A percentile compares a stretch with the other conserved stretches of the same genome.
Conservation (phyloP, 2,329 filamentous ascomycete genomes). For the Graphilbum sp. region DNA sequence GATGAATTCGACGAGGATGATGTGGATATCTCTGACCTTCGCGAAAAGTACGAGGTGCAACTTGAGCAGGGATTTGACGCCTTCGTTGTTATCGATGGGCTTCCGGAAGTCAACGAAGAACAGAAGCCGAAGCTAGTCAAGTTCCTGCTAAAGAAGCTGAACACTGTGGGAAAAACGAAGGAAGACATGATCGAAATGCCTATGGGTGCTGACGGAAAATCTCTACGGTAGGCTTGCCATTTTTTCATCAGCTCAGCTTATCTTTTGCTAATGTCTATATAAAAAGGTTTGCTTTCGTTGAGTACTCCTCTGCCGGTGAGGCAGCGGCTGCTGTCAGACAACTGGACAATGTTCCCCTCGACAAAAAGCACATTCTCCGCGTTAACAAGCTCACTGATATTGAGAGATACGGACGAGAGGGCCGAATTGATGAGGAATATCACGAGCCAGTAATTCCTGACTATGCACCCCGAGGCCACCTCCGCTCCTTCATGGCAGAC, state of each 20-base stretch:
- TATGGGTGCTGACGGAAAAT: constrained; percentile 70
- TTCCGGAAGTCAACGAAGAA: constrained; percentile 76
- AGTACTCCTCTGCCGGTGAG: constrained; percentile 83
- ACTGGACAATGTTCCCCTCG: constrained; percentile 72
- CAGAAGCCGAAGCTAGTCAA: constrained; percentile 91
- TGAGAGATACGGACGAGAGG: constrained; percentile 88
- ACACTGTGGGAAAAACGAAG: constrained; percentile 64
- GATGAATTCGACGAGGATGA: constrained; percentile 85
- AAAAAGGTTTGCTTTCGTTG: constrained; percentile 86
- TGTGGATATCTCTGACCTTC: constrained; percentile 86
- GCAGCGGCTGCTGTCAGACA: constrained; percentile 78
- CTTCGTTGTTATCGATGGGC: constrained; percentile 90
- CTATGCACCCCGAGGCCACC: constrained; percentile 84
- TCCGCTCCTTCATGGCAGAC: constrained; percentile 86
- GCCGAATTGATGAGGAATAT: constrained; percentile 85
- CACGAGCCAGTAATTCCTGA: constrained; percentile 63
- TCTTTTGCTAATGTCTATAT: neutral
- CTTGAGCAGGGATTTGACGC: constrained; percentile 91
- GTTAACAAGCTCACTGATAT: constrained; percentile 99
- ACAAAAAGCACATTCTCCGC: constrained; percentile 89
- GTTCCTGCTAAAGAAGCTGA: constrained; percentile 88
- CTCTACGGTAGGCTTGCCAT: constrained; percentile 49
- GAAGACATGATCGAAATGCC: constrained; percentile 93
- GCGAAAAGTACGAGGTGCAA: constrained; percentile 88
- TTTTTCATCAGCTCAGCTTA: too few species aligned